Base-by-base conservation (phyloP, 2,329 filamentous ascomycete genomes). In the Diaporthe australafricana region DNA sequence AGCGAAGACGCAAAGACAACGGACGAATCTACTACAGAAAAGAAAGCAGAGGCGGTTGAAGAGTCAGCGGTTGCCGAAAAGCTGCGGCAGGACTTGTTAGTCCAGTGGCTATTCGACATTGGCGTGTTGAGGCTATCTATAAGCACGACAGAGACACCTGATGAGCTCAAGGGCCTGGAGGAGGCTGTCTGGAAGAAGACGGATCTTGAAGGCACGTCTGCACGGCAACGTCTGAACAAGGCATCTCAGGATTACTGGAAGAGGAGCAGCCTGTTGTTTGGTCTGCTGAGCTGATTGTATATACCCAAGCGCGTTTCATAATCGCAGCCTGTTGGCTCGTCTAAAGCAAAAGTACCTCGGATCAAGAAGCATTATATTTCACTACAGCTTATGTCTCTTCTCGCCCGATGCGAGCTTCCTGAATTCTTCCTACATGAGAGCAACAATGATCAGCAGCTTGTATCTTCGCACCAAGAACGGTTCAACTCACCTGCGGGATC, bases 341-440 rank as follows among this genome's bases (percentile, higher is more conserved):
- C 60, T 48, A 35, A 35, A 40, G 57, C 57, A 71, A 17, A 30
- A n/a, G n/a, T 38, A 48, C 17, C 14, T n/a, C 17, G 16, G 11
- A 16, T 5, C 14, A 40, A 40, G n/a, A 53, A 8, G 14, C 1
- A 30, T 30, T 17, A 62, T 27, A 22, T 75, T n/a, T n/a, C n/a
- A n/a, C n/a, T 86, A 98, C 81, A 98, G 84, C 86, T 98, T 98
- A 84, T 99, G 96, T 80, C 92, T 94, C 90, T 98, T 98, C 87
- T 96, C 90, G 16, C 96, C 95, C 74, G 87, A 90, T 1, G 94
- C 94, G 79, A 98, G 85, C 87, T 93, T 95, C 78, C 87, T 84
- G 80, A 98, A 98, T 86, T 98, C 94, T 81, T 92, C 88, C 67
- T 69, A 35, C 0, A 16, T 25, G 9, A 50, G 45, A n/a, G 32